Evolutionary conservation across 2,329 filamentous ascomycete genomes (phyloP), one percentile per base, ranked within the genome.

Genomic region (Raffaelea arxii): DNA sequence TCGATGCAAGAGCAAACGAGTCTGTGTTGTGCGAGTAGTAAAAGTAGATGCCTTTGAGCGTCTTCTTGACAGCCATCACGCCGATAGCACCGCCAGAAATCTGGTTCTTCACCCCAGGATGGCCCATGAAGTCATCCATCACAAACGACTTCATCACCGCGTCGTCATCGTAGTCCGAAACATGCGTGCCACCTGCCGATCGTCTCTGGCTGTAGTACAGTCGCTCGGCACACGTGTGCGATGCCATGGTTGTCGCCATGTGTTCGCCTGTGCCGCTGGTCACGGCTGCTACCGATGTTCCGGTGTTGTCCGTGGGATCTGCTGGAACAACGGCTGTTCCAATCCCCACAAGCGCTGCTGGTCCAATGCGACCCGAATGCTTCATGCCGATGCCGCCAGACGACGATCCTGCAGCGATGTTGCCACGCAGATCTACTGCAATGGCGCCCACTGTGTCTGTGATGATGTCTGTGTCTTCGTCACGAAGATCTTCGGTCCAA

Each of bases 351-450:
- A 98, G 74, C 19, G 92, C 92, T 27, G 92, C 94, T 25, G 92
- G 92, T 0, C 92, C 94, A 52, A 95, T 77, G 30, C 92, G 84
- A 6, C 92, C 94, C 50, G 81, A 80, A 63, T 95, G 90, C 62
- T 98, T 98, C 91, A 98, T 96, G 24, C 92, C 91, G 60, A 98
- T 98, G 1, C 92, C 92, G 6, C 92, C 92, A 16, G 94, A 98
- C 2, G 92, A 98, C 2, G 92, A 95, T 16, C 85, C 92, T 4
- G 91, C 92, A 4, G 94, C 91, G 59, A 98, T 95, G 49, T 84
- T 83, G 16, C 92, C 92, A 55, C 75, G 78, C 43, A 77, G 75
- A 58, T 98, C 92, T 52, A 98, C 82, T 11, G 89, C 92, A 59
- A 98, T 95, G 24, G 90, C 92, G 39, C 94, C 92, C 49, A 98